Percentiles rank a stretch among this genome's conserved stretches.
phyloP scores from a whole-genome alignment of 2,329 filamentous ascomycete species.

The Diplodia corticola region DNA sequence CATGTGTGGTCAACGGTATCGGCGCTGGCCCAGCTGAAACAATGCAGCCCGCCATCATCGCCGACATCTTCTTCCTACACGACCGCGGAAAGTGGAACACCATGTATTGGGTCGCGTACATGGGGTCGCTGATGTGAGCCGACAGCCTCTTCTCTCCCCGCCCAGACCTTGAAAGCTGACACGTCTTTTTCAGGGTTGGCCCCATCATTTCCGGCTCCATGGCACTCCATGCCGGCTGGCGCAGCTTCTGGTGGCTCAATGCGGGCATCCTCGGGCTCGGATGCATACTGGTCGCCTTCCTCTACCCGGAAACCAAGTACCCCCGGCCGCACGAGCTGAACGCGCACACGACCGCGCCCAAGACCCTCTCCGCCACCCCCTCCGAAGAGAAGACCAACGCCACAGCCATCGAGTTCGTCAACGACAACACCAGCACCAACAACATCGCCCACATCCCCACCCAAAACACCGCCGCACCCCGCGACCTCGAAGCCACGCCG shows the following conservation, averaged over 20 bases:
- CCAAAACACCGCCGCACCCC: conserved; percentile 27
- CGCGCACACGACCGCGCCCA: conserved; percentile 13
- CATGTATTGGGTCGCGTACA: conserved; percentile 63
- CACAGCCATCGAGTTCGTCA: conserved; percentile 23
- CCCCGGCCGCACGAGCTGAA: conserved; percentile 46
- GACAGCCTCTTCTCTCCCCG: not conserved
- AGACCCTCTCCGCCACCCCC: conserved; percentile 18
- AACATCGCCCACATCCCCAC: conserved; percentile 29
- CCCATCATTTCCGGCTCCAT: conserved; percentile 63
- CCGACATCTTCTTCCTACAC: conserved; percentile 65
- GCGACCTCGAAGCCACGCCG: conserved; percentile 30
- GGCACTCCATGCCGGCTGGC: conserved; percentile 59
- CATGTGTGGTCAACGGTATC: conserved; percentile 61
- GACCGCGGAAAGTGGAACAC: conserved; percentile 64
- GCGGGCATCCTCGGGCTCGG: conserved; percentile 55
- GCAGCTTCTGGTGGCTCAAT: conserved; percentile 68
- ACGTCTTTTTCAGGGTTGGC: conserved; percentile 40
- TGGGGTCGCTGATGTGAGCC: conserved; percentile 60
- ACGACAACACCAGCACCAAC: conserved; percentile 19
- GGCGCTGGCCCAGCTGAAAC: conserved; percentile 64
- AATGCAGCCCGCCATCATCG: conserved; percentile 62
- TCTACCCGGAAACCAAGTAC: conserved; percentile 66
- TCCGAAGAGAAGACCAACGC: conserved; percentile 30
- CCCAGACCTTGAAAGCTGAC: not conserved
- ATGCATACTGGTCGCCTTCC: conserved; percentile 55